These are phyloP conservation scores for Psilocybe subaeruginosa DNA, from an alignment of 768 basidiomycete species.

Conservation along the genomic window DNA sequence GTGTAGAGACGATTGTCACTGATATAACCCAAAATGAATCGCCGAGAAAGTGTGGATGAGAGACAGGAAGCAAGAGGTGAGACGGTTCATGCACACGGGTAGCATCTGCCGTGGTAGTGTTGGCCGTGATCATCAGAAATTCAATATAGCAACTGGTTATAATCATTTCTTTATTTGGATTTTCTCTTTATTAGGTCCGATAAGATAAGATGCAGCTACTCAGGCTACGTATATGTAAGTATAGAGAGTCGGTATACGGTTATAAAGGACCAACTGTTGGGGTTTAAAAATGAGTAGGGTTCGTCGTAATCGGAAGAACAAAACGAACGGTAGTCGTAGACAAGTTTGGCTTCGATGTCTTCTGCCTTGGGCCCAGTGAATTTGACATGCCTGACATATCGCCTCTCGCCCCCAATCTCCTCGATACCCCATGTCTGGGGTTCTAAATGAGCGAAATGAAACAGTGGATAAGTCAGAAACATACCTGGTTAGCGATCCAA, in stretches of 20 bases:
- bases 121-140: conserved; percentile 62
- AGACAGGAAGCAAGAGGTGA: background rate
- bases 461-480: conserved; percentile 41
- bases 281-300: background rate
- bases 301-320: conserved; percentile 31
- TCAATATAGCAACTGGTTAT: conserved; percentile 38
- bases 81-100: background rate
- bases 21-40: background rate
- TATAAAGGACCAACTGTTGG: conserved; percentile 18
- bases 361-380: conserved; percentile 65
- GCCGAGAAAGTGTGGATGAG: background rate
- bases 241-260: background rate
- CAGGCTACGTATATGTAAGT: too few species aligned
- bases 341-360: conserved; percentile 56
- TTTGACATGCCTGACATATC: conserved; percentile 61
- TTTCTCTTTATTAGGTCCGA: background rate
- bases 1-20: background rate
- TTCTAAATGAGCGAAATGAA: conserved; percentile 45
- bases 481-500: conserved; percentile 71
- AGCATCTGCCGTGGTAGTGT: conserved; percentile 56
- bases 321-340: conserved; percentile 71
- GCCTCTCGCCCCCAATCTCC: conserved; percentile 56
- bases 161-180: background rate
- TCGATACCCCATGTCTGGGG: conserved; percentile 66
- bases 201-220: background rate